These are phyloP conservation scores for Capsicum baccatum DNA, from an alignment of 257 asterid genomes.

Conservation along the genomic window DNA sequence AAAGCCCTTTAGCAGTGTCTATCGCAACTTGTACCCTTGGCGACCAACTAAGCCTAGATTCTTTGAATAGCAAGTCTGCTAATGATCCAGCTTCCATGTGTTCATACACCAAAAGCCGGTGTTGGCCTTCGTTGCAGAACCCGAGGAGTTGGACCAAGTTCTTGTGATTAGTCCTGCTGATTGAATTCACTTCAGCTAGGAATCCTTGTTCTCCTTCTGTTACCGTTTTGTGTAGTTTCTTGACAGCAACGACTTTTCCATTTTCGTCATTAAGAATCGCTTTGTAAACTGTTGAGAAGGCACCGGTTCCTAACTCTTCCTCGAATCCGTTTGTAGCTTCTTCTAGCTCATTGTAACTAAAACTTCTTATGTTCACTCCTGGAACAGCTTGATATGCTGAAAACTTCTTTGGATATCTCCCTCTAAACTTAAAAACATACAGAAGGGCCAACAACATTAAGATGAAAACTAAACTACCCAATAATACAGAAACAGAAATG, in stretches of 20 bases:
- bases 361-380: neutral
- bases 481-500: neutral
- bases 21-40: constrained; percentile 37
- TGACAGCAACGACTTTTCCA: constrained; percentile 34
- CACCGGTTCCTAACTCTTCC: neutral
- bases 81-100: constrained; percentile 40
- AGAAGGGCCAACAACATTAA: neutral
- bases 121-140: constrained; percentile 36
- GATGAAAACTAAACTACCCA: neutral
- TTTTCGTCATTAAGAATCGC: neutral
- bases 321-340: neutral
- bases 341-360: neutral
- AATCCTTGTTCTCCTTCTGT: constrained; percentile 37
- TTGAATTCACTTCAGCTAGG: constrained; percentile 43
- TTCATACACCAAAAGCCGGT: constrained; percentile 44
- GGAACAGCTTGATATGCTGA: neutral
- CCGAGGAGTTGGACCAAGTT: constrained; percentile 47
- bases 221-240: constrained; percentile 37
- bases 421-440: neutral
- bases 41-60: constrained; percentile 38
- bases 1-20: constrained; percentile 41
- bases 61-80: constrained; percentile 33
- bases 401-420: neutral
- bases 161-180: constrained; percentile 46
- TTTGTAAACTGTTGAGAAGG: neutral